phyloP scores from a whole-genome alignment of 768 basidiomycete species.

The Pisolithus marmoratus region DNA sequence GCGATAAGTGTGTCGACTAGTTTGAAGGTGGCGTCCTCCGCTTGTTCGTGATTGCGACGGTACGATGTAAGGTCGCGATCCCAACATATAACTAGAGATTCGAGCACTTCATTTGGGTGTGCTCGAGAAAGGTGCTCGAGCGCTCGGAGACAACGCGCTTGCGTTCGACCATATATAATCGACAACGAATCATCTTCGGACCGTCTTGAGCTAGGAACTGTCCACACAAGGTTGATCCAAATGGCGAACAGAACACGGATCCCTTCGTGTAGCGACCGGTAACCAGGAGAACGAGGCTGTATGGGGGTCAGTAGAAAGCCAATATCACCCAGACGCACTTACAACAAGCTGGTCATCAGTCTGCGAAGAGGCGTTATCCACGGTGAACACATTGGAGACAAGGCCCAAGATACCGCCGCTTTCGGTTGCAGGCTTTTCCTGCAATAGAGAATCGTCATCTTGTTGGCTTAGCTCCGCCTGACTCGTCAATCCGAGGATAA shows the following conservation, averaged over 20 bases:
- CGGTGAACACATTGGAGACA: slow-evolving; percentile 86
- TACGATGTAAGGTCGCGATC: slow-evolving; percentile 48
- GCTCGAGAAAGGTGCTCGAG: slow-evolving; percentile 84
- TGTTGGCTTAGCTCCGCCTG: slow-evolving; percentile 41
- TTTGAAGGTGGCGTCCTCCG: slow-evolving; percentile 62
- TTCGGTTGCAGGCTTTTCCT: slow-evolving; percentile 51
- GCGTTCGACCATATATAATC: slow-evolving; percentile 60
- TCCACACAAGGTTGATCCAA: slow-evolving; percentile 62
- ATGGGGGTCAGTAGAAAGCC: slow-evolving; percentile 3
- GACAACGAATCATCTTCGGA: slow-evolving; percentile 65
- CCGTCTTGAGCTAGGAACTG: slow-evolving; percentile 37
- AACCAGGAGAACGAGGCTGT: slow-evolving; percentile 65
- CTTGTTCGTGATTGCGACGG: slow-evolving; percentile 31
- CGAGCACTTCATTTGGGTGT: slow-evolving; percentile 75
- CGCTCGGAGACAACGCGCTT: slow-evolving; percentile 67
- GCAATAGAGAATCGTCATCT: slow-evolving; percentile 49
- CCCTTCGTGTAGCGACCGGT: slow-evolving; percentile 73
- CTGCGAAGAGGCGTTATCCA: slow-evolving; percentile 46
- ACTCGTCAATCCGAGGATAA: slow-evolving; percentile 66
- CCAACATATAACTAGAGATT: slow-evolving; percentile 83
- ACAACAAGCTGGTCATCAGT: slow-evolving; percentile 57
- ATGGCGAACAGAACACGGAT: slow-evolving; percentile 72
- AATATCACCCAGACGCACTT: slow-evolving; percentile 19
- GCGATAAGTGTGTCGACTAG: slow-evolving; percentile 78
- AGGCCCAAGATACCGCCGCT: slow-evolving; percentile 76